A percentile compares a stretch with the other conserved stretches of the same genome.
These are phyloP conservation scores for Penicillium sp. DNA, from an alignment of 2,329 filamentous ascomycete genomes.

Conservation along the genomic window DNA sequence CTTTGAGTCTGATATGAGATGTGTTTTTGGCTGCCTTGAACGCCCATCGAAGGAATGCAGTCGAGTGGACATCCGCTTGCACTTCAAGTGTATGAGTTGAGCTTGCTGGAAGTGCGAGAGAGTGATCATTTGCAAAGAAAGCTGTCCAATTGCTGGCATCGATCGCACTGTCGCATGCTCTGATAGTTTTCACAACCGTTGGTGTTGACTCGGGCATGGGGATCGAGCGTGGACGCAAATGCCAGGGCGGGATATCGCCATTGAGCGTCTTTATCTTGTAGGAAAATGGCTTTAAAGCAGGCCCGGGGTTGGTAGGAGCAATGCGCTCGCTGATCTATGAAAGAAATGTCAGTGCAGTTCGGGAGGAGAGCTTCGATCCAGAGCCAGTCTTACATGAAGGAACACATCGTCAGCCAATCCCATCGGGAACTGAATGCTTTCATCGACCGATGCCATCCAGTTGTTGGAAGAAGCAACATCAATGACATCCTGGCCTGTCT, in stretches of 20 bases:
- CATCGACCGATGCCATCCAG: slow-evolving; percentile 24
- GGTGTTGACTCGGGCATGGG: slow-evolving; percentile 35
- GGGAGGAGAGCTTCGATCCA: not conserved
- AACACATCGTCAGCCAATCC: slow-evolving; percentile 42
- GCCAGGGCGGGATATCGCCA: slow-evolving; percentile 45
- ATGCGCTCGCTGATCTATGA: slow-evolving; percentile 28
- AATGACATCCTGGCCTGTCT: slow-evolving; percentile 8
- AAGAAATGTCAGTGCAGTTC: not conserved
- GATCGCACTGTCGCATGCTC: slow-evolving; percentile 20
- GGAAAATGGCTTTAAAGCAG: slow-evolving; percentile 16
- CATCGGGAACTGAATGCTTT: slow-evolving; percentile 24
- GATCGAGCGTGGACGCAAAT: slow-evolving; percentile 39
- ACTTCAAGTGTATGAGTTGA: slow-evolving; percentile 24
- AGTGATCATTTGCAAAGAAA: not conserved
- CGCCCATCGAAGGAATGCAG: slow-evolving; percentile 25
- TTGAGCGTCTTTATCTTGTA: slow-evolving; percentile 39
- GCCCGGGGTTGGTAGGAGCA: not conserved
- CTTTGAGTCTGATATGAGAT: slow-evolving; percentile 24
- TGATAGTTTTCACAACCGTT: slow-evolving; percentile 22
- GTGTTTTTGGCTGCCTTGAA: slow-evolving; percentile 17
- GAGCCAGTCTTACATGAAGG: slow-evolving; percentile 37
- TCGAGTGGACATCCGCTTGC: slow-evolving; percentile 27
- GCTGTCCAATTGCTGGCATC: slow-evolving; percentile 10
- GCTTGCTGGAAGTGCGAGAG: slow-evolving; percentile 7
- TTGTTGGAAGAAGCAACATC: slow-evolving; percentile 14